Evolutionary conservation across 176 grass and related monocot species (phyloP).

Genomic region (Oryza punctata): DNA sequence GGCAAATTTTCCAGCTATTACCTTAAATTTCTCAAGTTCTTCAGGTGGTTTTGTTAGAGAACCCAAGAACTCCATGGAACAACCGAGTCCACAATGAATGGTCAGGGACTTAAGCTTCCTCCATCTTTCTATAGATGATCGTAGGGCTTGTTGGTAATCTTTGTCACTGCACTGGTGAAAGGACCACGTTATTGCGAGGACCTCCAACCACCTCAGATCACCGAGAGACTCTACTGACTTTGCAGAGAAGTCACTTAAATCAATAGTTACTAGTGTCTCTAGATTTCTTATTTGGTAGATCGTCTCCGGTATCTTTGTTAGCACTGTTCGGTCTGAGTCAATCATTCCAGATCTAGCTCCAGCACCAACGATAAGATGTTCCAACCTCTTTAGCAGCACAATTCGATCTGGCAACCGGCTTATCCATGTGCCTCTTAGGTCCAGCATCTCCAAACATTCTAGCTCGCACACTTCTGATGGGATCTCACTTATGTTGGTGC

Average conservation of each 20-base stretch:
- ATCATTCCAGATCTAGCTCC: neutral
- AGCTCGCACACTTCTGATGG: neutral
- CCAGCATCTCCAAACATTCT: rapidly evolving
- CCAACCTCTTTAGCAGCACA: no score
- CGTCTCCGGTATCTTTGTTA: neutral
- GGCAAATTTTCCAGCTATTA: neutral
- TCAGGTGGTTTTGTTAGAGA: rapidly evolving
- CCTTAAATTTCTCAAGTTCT: neutral
- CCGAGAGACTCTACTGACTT: neutral
- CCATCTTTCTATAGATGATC: neutral
- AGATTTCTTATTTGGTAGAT: no score
- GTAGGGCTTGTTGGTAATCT: neutral
- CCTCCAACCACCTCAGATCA: rapidly evolving
- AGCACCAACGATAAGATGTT: rapidly evolving
- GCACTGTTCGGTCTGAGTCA: neutral
- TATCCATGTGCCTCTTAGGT: neutral
- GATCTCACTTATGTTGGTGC: neutral
- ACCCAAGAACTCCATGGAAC: neutral
- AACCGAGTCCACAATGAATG: neutral
- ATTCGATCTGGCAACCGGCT: no score
- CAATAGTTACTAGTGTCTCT: neutral
- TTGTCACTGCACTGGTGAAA: neutral
- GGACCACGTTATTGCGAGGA: constrained; percentile 6
- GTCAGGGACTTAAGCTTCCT: neutral
- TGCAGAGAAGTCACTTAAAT: neutral